A percentile compares a stretch with the other conserved stretches of the same genome.
These are phyloP conservation scores for Macroventuria anomochaeta DNA, from an alignment of 2,329 filamentous ascomycete species.

Conservation along the genomic window DNA sequence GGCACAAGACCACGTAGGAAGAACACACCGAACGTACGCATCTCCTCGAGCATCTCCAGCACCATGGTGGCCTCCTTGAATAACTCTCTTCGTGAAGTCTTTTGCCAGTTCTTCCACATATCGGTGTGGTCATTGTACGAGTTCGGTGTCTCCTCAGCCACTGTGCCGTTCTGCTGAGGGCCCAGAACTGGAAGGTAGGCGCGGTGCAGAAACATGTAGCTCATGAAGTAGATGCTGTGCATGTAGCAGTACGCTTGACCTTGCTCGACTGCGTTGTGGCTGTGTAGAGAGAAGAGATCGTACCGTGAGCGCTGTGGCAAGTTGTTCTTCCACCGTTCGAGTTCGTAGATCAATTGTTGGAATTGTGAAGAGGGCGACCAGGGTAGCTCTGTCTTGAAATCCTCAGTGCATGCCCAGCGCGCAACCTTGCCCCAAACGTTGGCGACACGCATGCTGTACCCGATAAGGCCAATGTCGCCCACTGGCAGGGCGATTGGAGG, in stretches of 20 bases:
- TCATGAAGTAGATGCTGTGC: slow-evolving; percentile 53
- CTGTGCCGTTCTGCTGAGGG: slow-evolving; percentile 35
- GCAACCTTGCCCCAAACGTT: slow-evolving; percentile 53
- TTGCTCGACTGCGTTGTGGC: slow-evolving; percentile 52
- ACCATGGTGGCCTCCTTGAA: slow-evolving; percentile 48
- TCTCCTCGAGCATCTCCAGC: slow-evolving; percentile 51
- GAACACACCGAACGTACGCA: slow-evolving; percentile 50
- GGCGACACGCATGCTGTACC: slow-evolving; percentile 48
- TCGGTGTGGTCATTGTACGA: slow-evolving; percentile 43
- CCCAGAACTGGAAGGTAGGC: slow-evolving; percentile 50
- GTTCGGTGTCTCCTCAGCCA: slow-evolving; percentile 39
- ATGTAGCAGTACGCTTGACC: slow-evolving; percentile 52
- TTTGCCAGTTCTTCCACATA: slow-evolving; percentile 48
- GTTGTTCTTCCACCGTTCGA: slow-evolving; percentile 46
- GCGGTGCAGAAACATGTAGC: slow-evolving; percentile 51
- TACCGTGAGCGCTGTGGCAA: slow-evolving; percentile 47
- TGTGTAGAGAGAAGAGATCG: slow-evolving; percentile 48
- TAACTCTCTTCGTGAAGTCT: slow-evolving; percentile 44
- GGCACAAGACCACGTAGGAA: slow-evolving; percentile 50
- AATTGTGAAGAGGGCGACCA: slow-evolving; percentile 48
- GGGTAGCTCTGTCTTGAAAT: slow-evolving; percentile 46
- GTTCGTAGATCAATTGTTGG: slow-evolving; percentile 44
- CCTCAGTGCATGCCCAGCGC: slow-evolving; percentile 49
- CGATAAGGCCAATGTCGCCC: slow-evolving; percentile 49
- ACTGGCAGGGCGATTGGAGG: slow-evolving; percentile 36